Evolutionary conservation across 1,284 basidiomycete genomes (phyloP).

Genomic region (Coniferiporia sulphurascens): DNA sequence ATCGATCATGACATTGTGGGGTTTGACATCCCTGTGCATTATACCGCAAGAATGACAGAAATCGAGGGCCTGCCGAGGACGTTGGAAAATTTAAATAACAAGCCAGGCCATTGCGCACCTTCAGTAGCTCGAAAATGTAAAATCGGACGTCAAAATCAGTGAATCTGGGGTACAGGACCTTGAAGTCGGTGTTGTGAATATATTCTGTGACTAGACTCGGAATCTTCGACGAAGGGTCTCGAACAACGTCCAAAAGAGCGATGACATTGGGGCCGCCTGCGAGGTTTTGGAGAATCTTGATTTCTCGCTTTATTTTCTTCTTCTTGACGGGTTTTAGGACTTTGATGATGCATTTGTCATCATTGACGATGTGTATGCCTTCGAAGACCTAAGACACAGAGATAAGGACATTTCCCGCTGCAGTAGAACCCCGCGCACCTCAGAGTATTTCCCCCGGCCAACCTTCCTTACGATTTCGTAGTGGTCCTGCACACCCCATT

Average conservation of each 20-base stretch:
- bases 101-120: conserved; percentile 37
- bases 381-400: conserved; percentile 65
- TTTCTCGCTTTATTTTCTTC: conserved; percentile 92
- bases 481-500: conserved; percentile 73
- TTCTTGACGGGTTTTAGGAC: conserved; percentile 89
- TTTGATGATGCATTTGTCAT: conserved; percentile 82
- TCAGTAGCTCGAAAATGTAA: conserved; percentile 82
- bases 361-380: conserved; percentile 75
- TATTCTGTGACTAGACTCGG: conserved; percentile 85
- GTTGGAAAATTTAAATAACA: conserved; percentile 1
- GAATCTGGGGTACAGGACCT: conserved; percentile 68
- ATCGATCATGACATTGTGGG: conserved; percentile 91
- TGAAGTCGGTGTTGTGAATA: conserved; percentile 84
- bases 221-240: conserved; percentile 70
- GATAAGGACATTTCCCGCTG: neutral
- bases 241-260: conserved; percentile 77
- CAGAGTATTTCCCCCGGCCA: conserved; percentile 77
- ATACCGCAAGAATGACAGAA: conserved; percentile 87
- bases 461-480: conserved; percentile 80
- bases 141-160: conserved; percentile 80
- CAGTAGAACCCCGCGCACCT: conserved; percentile 36
- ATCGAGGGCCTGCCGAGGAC: conserved; percentile 60
- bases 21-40: conserved; percentile 91
- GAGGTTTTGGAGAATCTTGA: conserved; percentile 86
- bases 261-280: conserved; percentile 85